These are phyloP conservation scores for Alternaria triticimaculans DNA, from an alignment of 2,329 filamentous ascomycete species.

Conservation along the genomic window DNA sequence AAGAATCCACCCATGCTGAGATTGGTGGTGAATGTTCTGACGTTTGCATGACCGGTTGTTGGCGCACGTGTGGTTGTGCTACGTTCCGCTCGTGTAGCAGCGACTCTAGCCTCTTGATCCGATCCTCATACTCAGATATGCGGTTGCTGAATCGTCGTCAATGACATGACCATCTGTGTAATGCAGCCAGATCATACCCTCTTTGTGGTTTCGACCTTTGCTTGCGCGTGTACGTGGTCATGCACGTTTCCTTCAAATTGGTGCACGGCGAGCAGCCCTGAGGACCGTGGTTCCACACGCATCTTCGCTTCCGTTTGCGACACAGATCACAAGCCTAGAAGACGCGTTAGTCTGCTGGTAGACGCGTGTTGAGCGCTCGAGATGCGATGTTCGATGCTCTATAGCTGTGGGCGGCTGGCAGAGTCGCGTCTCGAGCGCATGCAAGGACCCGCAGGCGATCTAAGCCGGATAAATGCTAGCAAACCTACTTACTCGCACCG, in stretches of 20 bases:
- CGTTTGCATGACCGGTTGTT: slow-evolving; percentile 22
- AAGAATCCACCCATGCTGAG: slow-evolving; percentile 24
- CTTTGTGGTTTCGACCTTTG: slow-evolving; percentile 29
- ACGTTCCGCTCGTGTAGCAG: slow-evolving; percentile 30
- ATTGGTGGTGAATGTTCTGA: slow-evolving; percentile 19
- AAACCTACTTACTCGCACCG: slow-evolving; percentile 25
- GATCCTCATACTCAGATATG: slow-evolving; percentile 32
- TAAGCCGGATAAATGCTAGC: not conserved
- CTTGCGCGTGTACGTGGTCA: slow-evolving; percentile 33
- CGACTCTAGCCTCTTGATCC: slow-evolving; percentile 30
- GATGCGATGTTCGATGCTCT: not conserved
- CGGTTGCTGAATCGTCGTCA: slow-evolving; percentile 17
- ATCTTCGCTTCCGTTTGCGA: slow-evolving; percentile 33
- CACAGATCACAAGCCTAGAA: slow-evolving; percentile 36
- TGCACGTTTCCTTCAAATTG: slow-evolving; percentile 32
- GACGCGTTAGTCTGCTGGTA: not conserved
- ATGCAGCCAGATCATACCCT: slow-evolving; percentile 15
- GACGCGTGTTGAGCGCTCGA: not conserved
- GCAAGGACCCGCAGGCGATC: not conserved
- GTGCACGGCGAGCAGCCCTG: slow-evolving; percentile 28
- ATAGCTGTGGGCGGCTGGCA: not conserved
- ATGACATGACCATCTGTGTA: not conserved
- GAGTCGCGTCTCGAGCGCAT: not conserved
- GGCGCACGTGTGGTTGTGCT: slow-evolving; percentile 23
- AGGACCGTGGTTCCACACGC: slow-evolving; percentile 26